Base-by-base conservation (phyloP, 495 filamentous ascomycete genomes). In the Tuber indicum region DNA sequence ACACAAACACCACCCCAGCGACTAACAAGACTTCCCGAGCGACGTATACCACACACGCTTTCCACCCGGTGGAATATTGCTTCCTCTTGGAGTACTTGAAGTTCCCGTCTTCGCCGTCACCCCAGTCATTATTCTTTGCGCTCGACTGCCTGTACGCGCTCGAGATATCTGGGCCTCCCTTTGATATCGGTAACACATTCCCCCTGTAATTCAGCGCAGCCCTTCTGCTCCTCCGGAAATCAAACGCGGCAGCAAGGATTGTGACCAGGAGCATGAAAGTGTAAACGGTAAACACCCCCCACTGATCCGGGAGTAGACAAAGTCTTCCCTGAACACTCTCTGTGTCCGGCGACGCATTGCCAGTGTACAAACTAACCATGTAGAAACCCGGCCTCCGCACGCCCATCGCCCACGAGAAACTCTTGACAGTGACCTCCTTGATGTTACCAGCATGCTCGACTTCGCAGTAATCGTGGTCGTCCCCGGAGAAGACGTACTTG, bases 391-490 rank as follows among this genome's bases (percentile, higher is more conserved):
- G 96, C 43, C 88, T 90, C 0, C 92, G 88, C 39, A 99, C 92
- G n/a, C 96, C 95, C 96, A 98, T 98, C 9, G 94, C 93, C 93
- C 93, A 97, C 78, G 90, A 94, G 58, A 97, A 87, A 78, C 90
- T 92, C 85, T 99, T 99, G 75, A 98, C 94, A 0, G 96, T 98
- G 78, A 98, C 94, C 81, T 99, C 96, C 42, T 87, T 89, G 1
- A 95, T 91, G 66, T 88, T 89, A 9, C 86, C 86, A 71, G 90
- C 87, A 83, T 99, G 96, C 2, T 88, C 85, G 41, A 98, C 85
- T 75, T 97, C 94, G 85, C 96, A 99, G 85, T 98, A 97, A 84
- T 99, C 96, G 85, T 99, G 96, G 84, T 99, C 96, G 81, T 99
- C 96, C 2, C 96, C 96, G 2, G 94, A 97, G 83, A 98, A 98